Base-by-base conservation (phyloP, 1,139 yeast species). In the Lizanozyma gosingica region DNA sequence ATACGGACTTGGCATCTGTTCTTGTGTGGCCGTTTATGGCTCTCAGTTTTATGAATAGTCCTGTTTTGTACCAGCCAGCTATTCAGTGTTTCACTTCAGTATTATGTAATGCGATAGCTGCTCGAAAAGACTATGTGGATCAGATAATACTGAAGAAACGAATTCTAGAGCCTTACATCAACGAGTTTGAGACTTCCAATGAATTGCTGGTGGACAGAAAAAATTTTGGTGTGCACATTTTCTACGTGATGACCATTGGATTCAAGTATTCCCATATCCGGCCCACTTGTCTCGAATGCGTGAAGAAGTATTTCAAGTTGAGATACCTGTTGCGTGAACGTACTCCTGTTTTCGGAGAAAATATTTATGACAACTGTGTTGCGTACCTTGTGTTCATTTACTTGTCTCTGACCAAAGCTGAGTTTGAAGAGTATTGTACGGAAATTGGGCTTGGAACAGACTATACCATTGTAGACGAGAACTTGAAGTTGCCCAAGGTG, bases 21-120 rank as follows among this genome's bases (percentile, higher is more conserved):
- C 56, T 85, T 47, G 76, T 84, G 44, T 87, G 95, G 95, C 65
- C 83, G n/a, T 65, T 78, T 1, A 43, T 71, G 33, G 54, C 65
- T 2, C 47, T 73, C 15, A 45, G 70, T 8, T 62, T 63, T 39
- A 57, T 70, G 2, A 57, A 47, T 51, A 70, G 57, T 45, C 67
- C 57, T 48, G 71, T 60, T 47, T 60, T 65, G 50, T 81, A 77
- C 53, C 86, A 78, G 47, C 75, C 82, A 18, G 75, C 83, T 2
- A 53, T 77, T 17, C 65, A 71, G 39, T 67, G 68, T 39, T 46
- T 69, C 27, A 54, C 63, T 35, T 57, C 56, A 35, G 52, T 62
- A 4, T 47, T 63, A 16, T 42, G 50, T 2, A 67, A 63, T 40
- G 48, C 61, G 4, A 53, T 57, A 36, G 50, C 27, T 4, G 27